Percentiles rank a stretch among this genome's conserved stretches.
Evolutionary conservation across 83 land plant genomes (phyloP).

Genomic region (Thuja plicata): DNA sequence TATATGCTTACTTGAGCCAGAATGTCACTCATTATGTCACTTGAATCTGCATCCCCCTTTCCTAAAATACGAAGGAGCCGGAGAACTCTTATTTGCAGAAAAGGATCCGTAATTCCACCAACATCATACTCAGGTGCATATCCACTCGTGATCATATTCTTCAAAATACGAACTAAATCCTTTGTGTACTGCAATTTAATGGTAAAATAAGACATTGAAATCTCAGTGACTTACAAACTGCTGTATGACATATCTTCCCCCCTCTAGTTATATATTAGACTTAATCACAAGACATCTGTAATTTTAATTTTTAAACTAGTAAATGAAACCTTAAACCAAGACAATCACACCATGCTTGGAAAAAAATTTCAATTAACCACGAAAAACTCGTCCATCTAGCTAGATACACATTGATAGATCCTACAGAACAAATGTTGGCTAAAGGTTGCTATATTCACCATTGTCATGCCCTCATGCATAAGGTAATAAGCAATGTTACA

Average conservation of each 20-base stretch:
- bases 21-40: constrained; percentile 96
- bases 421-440: neutral
- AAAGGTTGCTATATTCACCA: neutral
- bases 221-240: neutral
- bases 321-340: neutral
- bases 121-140: constrained; percentile 97
- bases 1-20: constrained; percentile 81
- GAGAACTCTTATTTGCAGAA: constrained; percentile 88
- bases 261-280: neutral
- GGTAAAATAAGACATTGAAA: neutral
- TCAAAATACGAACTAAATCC: constrained; percentile 69
- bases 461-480: neutral
- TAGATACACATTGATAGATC: neutral
- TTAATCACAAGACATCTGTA: neutral
- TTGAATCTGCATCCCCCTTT: constrained; percentile 93
- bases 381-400: neutral
- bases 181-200: constrained; percentile 67
- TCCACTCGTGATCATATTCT: constrained; percentile 83
- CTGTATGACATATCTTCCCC: neutral
- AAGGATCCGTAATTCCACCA: constrained; percentile 94
- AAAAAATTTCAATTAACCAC: neutral
- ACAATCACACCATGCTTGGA: neutral
- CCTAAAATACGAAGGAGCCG: constrained; percentile 82
- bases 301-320: neutral
- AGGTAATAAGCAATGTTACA: neutral